Conservation (phyloP, 1,284 basidiomycete genomes). For the Melampsora larici-populina region DNA sequence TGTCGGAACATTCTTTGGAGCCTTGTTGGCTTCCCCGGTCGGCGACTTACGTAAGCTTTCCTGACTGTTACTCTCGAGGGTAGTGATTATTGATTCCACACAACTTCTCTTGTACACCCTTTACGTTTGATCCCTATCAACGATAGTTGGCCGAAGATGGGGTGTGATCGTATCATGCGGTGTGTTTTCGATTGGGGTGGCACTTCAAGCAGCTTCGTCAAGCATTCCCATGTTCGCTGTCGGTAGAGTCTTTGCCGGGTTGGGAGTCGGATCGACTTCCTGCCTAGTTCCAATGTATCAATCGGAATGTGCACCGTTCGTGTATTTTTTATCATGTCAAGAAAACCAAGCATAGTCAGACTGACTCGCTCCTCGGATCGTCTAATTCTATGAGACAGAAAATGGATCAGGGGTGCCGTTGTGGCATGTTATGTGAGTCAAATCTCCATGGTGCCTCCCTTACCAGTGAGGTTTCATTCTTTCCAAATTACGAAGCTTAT, state of each 20-base stretch:
- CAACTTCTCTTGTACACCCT: not conserved
- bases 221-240: constrained; percentile 46
- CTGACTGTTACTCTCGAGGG: not conserved
- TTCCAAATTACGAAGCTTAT: not conserved
- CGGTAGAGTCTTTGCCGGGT: constrained; percentile 51
- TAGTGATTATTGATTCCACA: not conserved
- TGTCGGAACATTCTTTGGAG: not conserved
- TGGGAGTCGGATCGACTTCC: constrained; percentile 50
- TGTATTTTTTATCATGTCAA: constrained; percentile 20
- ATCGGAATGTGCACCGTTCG: too few relatives aligned
- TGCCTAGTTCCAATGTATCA: constrained; percentile 51
- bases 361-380: not conserved
- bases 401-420: constrained; percentile 52
- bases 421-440: constrained; percentile 52
- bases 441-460: constrained; percentile 49
- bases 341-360: not conserved
- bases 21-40: not conserved
- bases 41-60: not conserved
- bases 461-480: not conserved
- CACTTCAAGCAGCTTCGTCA: constrained; percentile 7
- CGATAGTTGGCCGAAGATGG: not conserved
- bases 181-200: constrained; percentile 10
- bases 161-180: constrained; percentile 1
- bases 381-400: not conserved
- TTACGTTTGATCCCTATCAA: not conserved